Evolutionary conservation across 345 rosid species (phyloP).

Genomic region (Moringa oleifera): DNA sequence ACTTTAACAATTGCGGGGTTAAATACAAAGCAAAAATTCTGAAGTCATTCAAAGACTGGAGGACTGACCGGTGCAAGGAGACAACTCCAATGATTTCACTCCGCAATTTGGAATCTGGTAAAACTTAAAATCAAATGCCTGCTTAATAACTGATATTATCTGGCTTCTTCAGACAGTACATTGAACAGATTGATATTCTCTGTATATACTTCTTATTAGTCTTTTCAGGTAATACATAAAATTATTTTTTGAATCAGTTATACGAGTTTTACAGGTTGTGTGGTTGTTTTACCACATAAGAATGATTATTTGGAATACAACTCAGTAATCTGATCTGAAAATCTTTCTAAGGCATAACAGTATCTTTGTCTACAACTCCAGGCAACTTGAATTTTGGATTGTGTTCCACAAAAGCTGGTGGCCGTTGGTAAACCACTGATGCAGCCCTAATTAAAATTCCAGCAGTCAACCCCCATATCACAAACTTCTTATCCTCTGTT

Average conservation of each 20-base stretch:
- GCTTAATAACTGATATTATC: neutral
- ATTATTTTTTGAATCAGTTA: neutral
- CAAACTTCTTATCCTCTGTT: conserved; percentile 37
- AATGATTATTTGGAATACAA: neutral
- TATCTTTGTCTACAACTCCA: conserved; percentile 27
- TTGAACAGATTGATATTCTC: too few species aligned
- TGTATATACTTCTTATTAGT: too few species aligned
- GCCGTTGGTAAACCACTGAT: conserved; percentile 53
- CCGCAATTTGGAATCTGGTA: neutral
- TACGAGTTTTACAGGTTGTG: neutral
- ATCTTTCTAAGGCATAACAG: conserved; percentile 25
- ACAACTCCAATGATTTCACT: neutral
- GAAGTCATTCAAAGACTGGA: neutral
- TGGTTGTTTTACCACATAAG: too few species aligned
- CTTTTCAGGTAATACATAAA: too few species aligned
- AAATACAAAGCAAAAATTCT: neutral
- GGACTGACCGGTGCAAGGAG: neutral
- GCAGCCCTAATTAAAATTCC: conserved; percentile 70
- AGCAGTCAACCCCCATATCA: conserved; percentile 79
- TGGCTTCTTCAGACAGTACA: neutral
- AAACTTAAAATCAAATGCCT: neutral
- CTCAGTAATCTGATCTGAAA: neutral
- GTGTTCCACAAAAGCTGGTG: conserved; percentile 56
- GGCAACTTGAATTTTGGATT: conserved; percentile 62
- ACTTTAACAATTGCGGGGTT: neutral